Conservation (phyloP, 1,284 basidiomycete species). For the Phellinidium pouzarii region DNA sequence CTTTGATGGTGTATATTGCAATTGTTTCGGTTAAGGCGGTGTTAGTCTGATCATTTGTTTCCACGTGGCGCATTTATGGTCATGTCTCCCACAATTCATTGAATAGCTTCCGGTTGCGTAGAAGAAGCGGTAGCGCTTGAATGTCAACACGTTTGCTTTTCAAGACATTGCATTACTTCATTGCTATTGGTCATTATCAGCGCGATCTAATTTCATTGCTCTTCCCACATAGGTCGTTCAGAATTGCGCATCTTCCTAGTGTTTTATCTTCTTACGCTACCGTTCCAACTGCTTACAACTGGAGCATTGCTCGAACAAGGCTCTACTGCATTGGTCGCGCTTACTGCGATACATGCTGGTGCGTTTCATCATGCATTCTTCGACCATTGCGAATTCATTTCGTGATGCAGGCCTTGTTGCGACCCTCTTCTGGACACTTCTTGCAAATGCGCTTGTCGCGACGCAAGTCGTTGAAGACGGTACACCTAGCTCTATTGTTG, state of each 20-base stretch:
- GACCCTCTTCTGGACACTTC: conserved; percentile 68
- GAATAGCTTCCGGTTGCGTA: too few species aligned
- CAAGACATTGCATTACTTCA: too few species aligned
- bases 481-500: conserved; percentile 61
- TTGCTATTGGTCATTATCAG: too few species aligned
- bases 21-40: too few species aligned
- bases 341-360: conserved; percentile 70
- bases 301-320: conserved; percentile 74
- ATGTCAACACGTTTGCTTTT: too few species aligned
- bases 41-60: too few species aligned
- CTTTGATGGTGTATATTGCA: not conserved
- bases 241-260: conserved; percentile 62
- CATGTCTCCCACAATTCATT: too few species aligned
- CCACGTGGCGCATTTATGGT: too few species aligned
- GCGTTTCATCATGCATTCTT: not conserved
- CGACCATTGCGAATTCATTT: not conserved
- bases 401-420: conserved; percentile 44
- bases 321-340: conserved; percentile 52
- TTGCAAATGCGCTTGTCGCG: conserved; percentile 74
- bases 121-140: too few species aligned
- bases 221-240: conserved; percentile 46
- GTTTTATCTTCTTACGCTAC: conserved; percentile 64
- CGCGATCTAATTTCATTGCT: not conserved
- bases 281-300: conserved; percentile 73
- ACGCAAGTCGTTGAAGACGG: conserved; percentile 83